Evolutionary conservation across 257 asterid genomes (phyloP).

Genomic region (Forsythia viridissima): DNA sequence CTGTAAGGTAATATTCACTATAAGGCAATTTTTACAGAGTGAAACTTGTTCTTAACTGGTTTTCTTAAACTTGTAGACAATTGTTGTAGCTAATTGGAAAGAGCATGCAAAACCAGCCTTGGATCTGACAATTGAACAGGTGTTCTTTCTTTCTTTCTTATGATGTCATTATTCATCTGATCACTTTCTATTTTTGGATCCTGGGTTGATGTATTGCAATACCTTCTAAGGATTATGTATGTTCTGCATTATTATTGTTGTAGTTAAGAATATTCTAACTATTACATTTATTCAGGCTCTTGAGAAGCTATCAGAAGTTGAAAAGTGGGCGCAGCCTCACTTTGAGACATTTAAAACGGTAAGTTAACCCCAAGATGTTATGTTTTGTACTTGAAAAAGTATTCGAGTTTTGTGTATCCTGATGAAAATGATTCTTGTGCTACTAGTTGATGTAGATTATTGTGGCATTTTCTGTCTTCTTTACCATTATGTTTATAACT

Average conservation of each 20-base stretch:
- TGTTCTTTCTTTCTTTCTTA: conserved; percentile 6
- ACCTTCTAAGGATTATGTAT: background rate
- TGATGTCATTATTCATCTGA: conserved; percentile 6
- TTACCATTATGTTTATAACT: background rate
- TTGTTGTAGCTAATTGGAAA: conserved; percentile 39
- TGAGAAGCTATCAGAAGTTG: conserved; percentile 34
- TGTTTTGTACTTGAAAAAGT: background rate
- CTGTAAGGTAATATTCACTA: conserved; percentile 33
- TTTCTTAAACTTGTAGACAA: conserved; percentile 37
- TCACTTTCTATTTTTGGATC: background rate
- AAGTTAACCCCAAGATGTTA: conserved; percentile 12
- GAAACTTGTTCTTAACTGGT: conserved; percentile 7
- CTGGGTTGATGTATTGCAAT: background rate
- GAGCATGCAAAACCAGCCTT: conserved; percentile 41
- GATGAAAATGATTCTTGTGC: background rate
- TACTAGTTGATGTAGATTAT: conserved; percentile 1
- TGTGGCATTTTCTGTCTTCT: background rate
- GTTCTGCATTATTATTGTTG: background rate
- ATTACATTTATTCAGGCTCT: conserved; percentile 34
- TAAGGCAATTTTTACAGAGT: background rate
- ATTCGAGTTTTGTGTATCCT: background rate
- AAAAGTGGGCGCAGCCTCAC: conserved; percentile 37
- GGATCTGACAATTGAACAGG: conserved; percentile 40
- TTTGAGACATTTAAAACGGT: conserved; percentile 34
- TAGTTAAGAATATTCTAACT: conserved; percentile 8